Evolutionary conservation across 2,329 filamentous ascomycete genomes (phyloP), one percentile per base, ranked within the genome.

Genomic region (Fusarium falciforme): DNA sequence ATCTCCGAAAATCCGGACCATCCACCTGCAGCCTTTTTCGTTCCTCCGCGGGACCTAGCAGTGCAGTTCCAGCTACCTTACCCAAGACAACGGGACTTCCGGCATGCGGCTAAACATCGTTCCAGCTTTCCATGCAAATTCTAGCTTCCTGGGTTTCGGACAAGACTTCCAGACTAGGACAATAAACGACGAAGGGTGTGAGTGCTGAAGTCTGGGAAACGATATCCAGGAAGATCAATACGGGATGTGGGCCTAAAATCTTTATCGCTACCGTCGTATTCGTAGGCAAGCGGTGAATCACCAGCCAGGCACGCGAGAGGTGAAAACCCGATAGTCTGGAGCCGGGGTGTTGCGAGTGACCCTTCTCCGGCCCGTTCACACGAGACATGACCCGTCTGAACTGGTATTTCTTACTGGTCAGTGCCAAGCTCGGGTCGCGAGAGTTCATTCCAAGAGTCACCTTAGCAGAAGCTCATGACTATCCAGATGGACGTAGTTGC

Each of bases 11-110:
- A 60, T 54, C 61, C 58, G 27, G 36, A 25, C 52, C 52, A 44
- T 74, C 64, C 17, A 55, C 33, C 36, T 58, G 52, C 49, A 59
- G 54, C 40, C 57, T 27, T 61, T 54, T 69, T 62, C 57, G 61
- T 55, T 75, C 65, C 61, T 70, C 54, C 42, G 59, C 47, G 33
- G 64, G 27, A 60, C 54, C 55, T 38, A 68, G 40, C 58, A 54
- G 55, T 47, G 49, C 58, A 54, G 55, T 54, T 61, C 61, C 62
- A 47, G 38, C 36, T 29, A 44, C 35, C 42, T 60, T 47, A 36
- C 40, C 62, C 47, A 64, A 58, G 40, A 61, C 40, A 62, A 62
- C 66, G 69, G 69, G 58, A 61, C 61, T 67, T 64, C 72, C 72
- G 66, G 55, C 17, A 57, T 59, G 36, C 64, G 40, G 27, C 54